Evolutionary conservation across 345 rosid genomes (phyloP).

Genomic region (Microthlaspi erraticum): DNA sequence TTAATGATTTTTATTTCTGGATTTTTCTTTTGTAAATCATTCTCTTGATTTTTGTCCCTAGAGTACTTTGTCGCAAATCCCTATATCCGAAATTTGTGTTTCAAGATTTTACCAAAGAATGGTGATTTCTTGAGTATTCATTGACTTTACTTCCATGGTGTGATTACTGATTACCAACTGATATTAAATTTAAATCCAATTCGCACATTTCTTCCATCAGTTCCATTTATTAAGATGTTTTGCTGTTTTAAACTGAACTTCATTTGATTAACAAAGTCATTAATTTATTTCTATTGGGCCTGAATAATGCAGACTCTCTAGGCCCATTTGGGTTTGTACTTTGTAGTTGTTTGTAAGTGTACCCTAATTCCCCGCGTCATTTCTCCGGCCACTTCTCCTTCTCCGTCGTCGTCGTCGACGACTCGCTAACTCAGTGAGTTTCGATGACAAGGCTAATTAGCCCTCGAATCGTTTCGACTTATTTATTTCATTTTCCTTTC

Average conservation of each 20-base stretch:
- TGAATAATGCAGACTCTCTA: background rate
- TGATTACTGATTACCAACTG: background rate
- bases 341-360: background rate
- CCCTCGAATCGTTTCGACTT: background rate
- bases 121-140: constrained; percentile 21
- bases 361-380: constrained; percentile 21
- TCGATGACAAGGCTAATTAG: background rate
- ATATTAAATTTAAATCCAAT: background rate
- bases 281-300: constrained; percentile 9
- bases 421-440: constrained; percentile 11
- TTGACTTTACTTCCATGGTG: background rate
- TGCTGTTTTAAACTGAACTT: background rate
- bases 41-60: constrained; percentile 31
- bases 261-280: background rate
- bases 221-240: too few species aligned
- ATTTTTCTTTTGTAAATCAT: constrained; percentile 35
- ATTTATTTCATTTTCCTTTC: background rate
- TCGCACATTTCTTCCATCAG: background rate
- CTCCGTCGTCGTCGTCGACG: constrained; percentile 9
- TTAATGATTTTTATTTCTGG: constrained; percentile 41
- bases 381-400: constrained; percentile 14
- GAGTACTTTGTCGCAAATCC: constrained; percentile 27
- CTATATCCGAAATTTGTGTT: constrained; percentile 26
- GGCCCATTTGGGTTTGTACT: constrained; percentile 14
- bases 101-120: constrained; percentile 6